Base-by-base conservation (phyloP, 2,329 filamentous ascomycete species). In the Diaporthe citri region DNA sequence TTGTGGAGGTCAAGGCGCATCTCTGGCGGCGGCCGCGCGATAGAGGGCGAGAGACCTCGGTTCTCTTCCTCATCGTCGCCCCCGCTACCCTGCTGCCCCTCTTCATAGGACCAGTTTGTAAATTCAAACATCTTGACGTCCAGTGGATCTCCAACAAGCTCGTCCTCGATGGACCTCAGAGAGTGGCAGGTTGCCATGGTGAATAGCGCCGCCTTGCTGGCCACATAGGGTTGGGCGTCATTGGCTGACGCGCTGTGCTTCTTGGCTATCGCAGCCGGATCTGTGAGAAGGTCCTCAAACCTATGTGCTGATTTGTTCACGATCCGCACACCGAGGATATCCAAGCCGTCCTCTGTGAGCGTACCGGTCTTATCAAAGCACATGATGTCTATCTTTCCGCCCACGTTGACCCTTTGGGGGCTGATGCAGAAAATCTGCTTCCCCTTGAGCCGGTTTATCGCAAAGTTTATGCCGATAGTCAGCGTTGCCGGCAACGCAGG, bases 331-430 rank as follows among this genome's bases (percentile, higher is more conserved):
- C 97, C 97, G 17, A 99, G 88, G 25, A 99, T 95, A 82, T 99
- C 97, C 56, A 99, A 86, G 0, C 97, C 97, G 82, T 99, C 97
- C 83, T 98, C 97, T 0, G 97, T 99, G 72, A 99, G 86, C 0
- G 97, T 99, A n/a, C 97, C 97, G 0, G 97, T 99, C 85, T 99
- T 99, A 85, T 99, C 97, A 78, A 99, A 99, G 84, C 96, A 98
- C 85, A 99, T 94, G 15, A 98, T 91, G 81, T 99, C 97, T 5
- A 99, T 86, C 83, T 98, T 98, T 67, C 97, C 97, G 22, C 94
- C 97, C 8, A 99, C 95, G 80, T 98, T 99, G 74, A 99, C 96
- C 80, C 97, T 91, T 81, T 99, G 97, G 0, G 97, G 97, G 78
- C 96, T 98, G 80, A 98, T 99, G 81, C 97, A 99, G 81, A 98